Evolutionary conservation across 768 basidiomycete genomes (phyloP).

Genomic region (Suillus discolor): DNA sequence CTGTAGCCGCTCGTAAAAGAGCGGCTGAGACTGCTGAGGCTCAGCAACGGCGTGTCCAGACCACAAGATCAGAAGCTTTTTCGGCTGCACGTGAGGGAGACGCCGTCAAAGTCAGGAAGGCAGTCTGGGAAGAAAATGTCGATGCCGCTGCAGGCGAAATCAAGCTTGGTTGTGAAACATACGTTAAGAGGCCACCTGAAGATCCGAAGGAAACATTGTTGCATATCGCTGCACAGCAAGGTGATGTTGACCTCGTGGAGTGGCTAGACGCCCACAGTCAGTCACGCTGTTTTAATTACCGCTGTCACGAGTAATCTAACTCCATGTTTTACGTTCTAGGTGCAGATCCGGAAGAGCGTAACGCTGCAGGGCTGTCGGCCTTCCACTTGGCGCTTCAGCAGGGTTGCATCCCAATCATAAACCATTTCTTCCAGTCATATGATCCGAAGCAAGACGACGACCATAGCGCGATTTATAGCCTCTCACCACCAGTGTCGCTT

Average conservation of each 20-base stretch:
- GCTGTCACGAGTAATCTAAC: constrained; percentile 20
- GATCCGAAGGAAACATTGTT: constrained; percentile 70
- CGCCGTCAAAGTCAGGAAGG: constrained; percentile 55
- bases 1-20: constrained; percentile 44
- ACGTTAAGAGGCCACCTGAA: constrained; percentile 44
- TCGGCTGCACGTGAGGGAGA: constrained; percentile 63
- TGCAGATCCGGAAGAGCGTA: constrained; percentile 72
- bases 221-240: constrained; percentile 63
- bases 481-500: constrained; percentile 42
- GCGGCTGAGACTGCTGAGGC: constrained; percentile 51
- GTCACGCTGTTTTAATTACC: constrained; percentile 34
- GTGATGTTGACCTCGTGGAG: constrained; percentile 57
- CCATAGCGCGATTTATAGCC: constrained; percentile 48
- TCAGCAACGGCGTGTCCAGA: constrained; percentile 54
- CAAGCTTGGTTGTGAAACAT: constrained; percentile 54
- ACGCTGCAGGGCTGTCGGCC: constrained; percentile 58
- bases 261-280: constrained; percentile 77
- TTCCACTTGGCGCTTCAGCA: constrained; percentile 65
- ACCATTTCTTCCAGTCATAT: constrained; percentile 64
- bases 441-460: constrained; percentile 55
- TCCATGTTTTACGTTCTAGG: constrained; percentile 40
- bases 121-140: constrained; percentile 69
- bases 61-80: constrained; percentile 62
- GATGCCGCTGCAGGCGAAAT: constrained; percentile 75
- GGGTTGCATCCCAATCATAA: constrained; percentile 54